These are phyloP conservation scores for Hypoxylon sp. DNA, from an alignment of 2,329 filamentous ascomycete species.

Conservation along the genomic window DNA sequence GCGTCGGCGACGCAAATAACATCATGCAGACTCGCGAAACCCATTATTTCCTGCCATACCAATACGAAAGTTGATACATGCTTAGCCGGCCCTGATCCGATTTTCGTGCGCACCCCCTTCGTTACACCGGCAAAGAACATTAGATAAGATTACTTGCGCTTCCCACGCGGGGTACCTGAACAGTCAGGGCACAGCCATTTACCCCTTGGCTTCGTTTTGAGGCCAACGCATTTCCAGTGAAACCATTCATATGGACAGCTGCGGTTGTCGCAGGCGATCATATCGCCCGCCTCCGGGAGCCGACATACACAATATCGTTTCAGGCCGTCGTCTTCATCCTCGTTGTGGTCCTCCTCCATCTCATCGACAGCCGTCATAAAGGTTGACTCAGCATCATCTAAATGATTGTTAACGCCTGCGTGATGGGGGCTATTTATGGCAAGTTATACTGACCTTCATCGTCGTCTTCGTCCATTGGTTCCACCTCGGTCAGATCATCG, in stretches of 20 bases:
- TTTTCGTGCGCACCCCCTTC: too few relatives aligned
- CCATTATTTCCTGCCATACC: too few relatives aligned
- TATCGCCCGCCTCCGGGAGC: constrained; percentile 20
- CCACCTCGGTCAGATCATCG: constrained; percentile 4
- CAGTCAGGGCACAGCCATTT: constrained; percentile 35
- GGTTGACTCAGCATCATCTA: constrained; percentile 25
- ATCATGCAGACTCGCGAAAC: background rate
- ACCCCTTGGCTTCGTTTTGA: constrained; percentile 25
- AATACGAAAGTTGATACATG: too few relatives aligned
- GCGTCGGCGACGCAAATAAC: constrained; percentile 1
- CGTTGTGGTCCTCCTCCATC: constrained; percentile 5
- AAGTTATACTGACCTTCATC: constrained; percentile 23
- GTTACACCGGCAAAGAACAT: constrained; percentile 10
- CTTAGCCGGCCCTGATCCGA: too few relatives aligned
- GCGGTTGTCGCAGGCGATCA: constrained; percentile 29
- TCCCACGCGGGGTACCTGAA: constrained; percentile 5
- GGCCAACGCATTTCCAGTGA: constrained; percentile 35
- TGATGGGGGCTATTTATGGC: background rate
- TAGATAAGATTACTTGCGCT: constrained; percentile 14
- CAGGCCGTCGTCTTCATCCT: constrained; percentile 1
- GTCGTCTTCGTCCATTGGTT: constrained; percentile 32
- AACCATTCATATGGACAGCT: constrained; percentile 32
- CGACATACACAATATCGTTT: constrained; percentile 27
- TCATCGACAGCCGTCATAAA: constrained; percentile 30
- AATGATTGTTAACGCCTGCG: constrained; percentile 3